A percentile compares a stretch with the other conserved stretches of the same genome.
These are phyloP conservation scores for Phaffia australis DNA, from an alignment of 768 basidiomycete genomes.

Conservation along the genomic window DNA sequence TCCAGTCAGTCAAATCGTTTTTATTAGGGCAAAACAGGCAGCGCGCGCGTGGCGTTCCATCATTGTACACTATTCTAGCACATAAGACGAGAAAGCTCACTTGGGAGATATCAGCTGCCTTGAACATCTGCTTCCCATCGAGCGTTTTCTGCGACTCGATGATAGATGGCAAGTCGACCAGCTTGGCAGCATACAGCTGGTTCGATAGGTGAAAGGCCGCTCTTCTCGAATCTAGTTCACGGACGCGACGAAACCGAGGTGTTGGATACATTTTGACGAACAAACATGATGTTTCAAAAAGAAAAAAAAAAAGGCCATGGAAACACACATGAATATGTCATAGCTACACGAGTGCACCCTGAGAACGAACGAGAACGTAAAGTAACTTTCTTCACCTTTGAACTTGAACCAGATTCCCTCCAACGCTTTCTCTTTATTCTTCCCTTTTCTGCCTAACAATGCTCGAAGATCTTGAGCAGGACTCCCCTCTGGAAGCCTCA, in stretches of 20 bases:
- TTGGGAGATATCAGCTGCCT: constrained; percentile 97
- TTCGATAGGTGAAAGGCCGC: constrained; percentile 80
- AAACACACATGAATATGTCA: not conserved
- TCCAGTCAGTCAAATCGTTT: not conserved
- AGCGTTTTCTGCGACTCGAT: constrained; percentile 91
- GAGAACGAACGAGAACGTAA: too few species aligned
- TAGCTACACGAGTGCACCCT: not conserved
- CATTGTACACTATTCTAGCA: not conserved
- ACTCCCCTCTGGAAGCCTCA: constrained; percentile 75
- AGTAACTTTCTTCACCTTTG: constrained; percentile 51
- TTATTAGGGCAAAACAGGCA: not conserved
- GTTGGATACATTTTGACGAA: not conserved
- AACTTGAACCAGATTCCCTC: constrained; percentile 97
- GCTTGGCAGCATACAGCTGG: constrained; percentile 71
- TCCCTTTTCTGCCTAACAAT: constrained; percentile 58
- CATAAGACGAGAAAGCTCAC: constrained; percentile 39
- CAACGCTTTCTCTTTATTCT: constrained; percentile 51
- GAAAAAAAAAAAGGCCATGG: not conserved
- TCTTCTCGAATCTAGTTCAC: constrained; percentile 63
- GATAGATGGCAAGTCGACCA: constrained; percentile 90
- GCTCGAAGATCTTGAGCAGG: constrained; percentile 37
- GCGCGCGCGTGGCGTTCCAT: not conserved
- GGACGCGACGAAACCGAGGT: not conserved
- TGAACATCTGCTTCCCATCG: constrained; percentile 95
- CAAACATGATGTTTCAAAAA: too few species aligned